Base-by-base conservation (phyloP, 768 basidiomycete genomes). In the Lactarius deliciosus region DNA sequence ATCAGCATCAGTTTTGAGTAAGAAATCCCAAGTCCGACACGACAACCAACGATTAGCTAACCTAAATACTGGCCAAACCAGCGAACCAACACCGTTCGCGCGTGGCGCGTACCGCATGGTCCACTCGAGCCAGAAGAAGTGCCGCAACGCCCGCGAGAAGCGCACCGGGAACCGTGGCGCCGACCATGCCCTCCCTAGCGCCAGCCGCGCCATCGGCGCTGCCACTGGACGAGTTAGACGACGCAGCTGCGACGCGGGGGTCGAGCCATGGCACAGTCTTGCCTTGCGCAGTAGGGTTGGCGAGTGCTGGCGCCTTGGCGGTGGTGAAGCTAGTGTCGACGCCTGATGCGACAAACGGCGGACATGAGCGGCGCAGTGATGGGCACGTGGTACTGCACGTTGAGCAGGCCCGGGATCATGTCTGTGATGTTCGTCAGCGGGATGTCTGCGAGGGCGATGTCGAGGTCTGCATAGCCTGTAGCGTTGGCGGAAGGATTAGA, bases 381-480 rank as follows among this genome's bases (percentile, higher is more conserved):
- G 34, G 34, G 34, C 34, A 36, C 32, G 69, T 76, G 83, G 30
- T 72, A 66, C 6, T 68, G 55, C 30, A 75, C 71, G 71, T 82
- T 83, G 69, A 83, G 75, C 40, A 81, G 73, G 30, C 84, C 84
- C 11, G 82, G 76, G 64, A 75, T 75, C n/a, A 72, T 77, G 43
- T 76, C 79, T 5, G 80, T 80, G 4, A 77, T 20, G 73, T 85
- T 85, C 45, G 79, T 73, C 30, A 76, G 61, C 1, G 73, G 60
- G 30, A 30, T 30, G 30, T 30, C 30, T 0, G 75, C 30, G 30
- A 30, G 0, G 30, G 30, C 3, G 30, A 30, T 2, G 30, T 30
- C 30, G 30, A 30, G 30, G 30, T 30, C 2, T 2, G 30, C 3
- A 3, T 30, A 30, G 28, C 28, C 28, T 5, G 5, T 30, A 2